phyloP scores from a whole-genome alignment of 352 stramenopile genomes.

The Thalassiosira ordinaria region DNA sequence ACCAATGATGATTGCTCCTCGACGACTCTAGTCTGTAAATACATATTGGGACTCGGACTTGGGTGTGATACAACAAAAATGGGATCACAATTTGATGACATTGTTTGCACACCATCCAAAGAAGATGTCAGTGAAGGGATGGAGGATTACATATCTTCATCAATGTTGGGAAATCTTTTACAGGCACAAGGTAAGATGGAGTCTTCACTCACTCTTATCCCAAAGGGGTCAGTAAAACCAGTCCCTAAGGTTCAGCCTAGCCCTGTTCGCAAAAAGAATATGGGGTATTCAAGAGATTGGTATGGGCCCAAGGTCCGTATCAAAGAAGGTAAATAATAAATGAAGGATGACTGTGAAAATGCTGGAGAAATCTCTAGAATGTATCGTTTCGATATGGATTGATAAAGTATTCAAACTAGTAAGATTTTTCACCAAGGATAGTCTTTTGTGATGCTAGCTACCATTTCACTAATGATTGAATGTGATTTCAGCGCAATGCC shows the following conservation, averaged over 20 bases:
- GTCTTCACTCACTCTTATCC: neutral
- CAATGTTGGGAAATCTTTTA: neutral
- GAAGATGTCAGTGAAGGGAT: neutral
- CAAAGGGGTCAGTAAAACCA: neutral
- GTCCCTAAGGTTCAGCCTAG: neutral
- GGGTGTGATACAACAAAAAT: neutral
- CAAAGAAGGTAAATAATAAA: no score
- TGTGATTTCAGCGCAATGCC: no score
- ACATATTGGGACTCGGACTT: slow-evolving; percentile 2
- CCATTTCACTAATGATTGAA: no score
- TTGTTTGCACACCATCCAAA: neutral
- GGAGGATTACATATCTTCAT: slow-evolving; percentile 1
- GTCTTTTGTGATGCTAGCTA: no score
- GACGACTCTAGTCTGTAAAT: neutral
- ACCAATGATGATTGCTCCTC: neutral
- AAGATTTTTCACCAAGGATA: no score
- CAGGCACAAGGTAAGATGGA: neutral
- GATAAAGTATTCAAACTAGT: no score
- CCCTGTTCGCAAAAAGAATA: neutral
- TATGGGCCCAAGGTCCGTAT: neutral
- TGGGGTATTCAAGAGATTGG: slow-evolving; percentile 1
- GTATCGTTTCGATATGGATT: no score
- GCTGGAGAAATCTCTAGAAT: no score
- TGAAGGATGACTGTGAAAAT: no score
- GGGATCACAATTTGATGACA: neutral